Percentiles rank a stretch among this genome's conserved stretches.
These are phyloP conservation scores for Trametes hirsuta DNA, from an alignment of 1,284 basidiomycete genomes.

Conservation along the genomic window DNA sequence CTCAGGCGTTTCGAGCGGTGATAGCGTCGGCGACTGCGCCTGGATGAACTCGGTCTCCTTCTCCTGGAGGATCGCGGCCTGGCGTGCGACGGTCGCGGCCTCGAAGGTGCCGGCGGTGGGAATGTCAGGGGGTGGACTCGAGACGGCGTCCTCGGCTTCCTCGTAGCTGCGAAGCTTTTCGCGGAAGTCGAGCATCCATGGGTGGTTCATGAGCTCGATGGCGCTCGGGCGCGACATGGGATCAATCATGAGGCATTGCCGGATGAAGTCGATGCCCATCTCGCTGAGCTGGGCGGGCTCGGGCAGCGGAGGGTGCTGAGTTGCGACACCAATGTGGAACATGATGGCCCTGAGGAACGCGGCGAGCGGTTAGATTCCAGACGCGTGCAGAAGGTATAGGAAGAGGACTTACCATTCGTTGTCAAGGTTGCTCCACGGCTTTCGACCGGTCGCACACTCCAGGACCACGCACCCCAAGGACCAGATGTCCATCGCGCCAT, in stretches of 20 bases:
- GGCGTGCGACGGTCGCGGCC: slow-evolving; percentile 54
- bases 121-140: slow-evolving; percentile 50
- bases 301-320: slow-evolving; percentile 94
- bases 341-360: slow-evolving; percentile 82
- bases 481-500: slow-evolving; percentile 99
- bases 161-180: slow-evolving; percentile 70
- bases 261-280: slow-evolving; percentile 93
- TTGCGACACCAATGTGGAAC: slow-evolving; percentile 99
- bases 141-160: slow-evolving; percentile 57
- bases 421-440: slow-evolving; percentile 98
- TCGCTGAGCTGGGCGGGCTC: slow-evolving; percentile 90
- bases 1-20: slow-evolving; percentile 35
- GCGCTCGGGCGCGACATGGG: slow-evolving; percentile 86
- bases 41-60: slow-evolving; percentile 61
- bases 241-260: slow-evolving; percentile 90
- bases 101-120: slow-evolving; percentile 49
- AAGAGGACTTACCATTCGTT: slow-evolving; percentile 86
- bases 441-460: slow-evolving; percentile 94
- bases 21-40: slow-evolving; percentile 35
- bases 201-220: slow-evolving; percentile 83
- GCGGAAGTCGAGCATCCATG: slow-evolving; percentile 88
- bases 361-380: neutral
- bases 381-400: neutral
- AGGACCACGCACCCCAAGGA: slow-evolving; percentile 95
- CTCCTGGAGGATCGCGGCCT: slow-evolving; percentile 60